Evolutionary conservation across 2,329 filamentous ascomycete species (phyloP).

Genomic region (Pseudogymnoascus verrucosus): DNA sequence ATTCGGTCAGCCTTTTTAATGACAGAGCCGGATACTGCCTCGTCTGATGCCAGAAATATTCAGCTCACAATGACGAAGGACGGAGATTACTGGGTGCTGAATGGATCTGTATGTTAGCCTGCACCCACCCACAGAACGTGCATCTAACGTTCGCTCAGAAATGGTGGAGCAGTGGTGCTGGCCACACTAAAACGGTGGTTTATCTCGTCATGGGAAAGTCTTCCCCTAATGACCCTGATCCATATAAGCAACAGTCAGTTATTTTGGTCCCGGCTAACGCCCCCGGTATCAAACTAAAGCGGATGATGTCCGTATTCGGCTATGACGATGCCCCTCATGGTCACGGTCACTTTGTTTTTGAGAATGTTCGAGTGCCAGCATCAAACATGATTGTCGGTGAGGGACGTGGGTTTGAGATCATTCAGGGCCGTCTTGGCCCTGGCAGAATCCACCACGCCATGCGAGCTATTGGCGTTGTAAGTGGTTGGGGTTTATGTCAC

Average conservation of each 20-base stretch:
- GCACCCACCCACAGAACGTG: neutral
- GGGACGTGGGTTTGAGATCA: constrained; percentile 90
- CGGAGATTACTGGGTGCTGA: constrained; percentile 82
- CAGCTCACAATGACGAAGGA: constrained; percentile 74
- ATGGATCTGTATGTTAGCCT: constrained; percentile 59
- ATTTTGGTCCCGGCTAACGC: constrained; percentile 72
- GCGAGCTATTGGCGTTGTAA: constrained; percentile 74
- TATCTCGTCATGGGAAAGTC: constrained; percentile 95
- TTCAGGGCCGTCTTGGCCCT: constrained; percentile 86
- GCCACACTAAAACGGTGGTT: constrained; percentile 82
- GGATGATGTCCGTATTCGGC: constrained; percentile 67
- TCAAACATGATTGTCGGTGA: constrained; percentile 79
- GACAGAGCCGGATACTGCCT: too few species aligned
- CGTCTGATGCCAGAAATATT: constrained; percentile 37
- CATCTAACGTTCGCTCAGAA: constrained; percentile 49
- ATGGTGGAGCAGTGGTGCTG: constrained; percentile 98
- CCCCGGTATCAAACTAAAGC: constrained; percentile 36
- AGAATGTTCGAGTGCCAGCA: constrained; percentile 75
- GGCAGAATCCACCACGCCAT: constrained; percentile 97
- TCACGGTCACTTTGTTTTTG: constrained; percentile 70
- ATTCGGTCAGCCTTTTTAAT: too few species aligned
- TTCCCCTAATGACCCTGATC: constrained; percentile 60
- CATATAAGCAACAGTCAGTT: constrained; percentile 87
- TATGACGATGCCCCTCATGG: constrained; percentile 93
- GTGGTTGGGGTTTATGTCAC: constrained; percentile 19